phyloP scores from a whole-genome alignment of 306 rosid genomes.

The Vachellia collinsii region DNA sequence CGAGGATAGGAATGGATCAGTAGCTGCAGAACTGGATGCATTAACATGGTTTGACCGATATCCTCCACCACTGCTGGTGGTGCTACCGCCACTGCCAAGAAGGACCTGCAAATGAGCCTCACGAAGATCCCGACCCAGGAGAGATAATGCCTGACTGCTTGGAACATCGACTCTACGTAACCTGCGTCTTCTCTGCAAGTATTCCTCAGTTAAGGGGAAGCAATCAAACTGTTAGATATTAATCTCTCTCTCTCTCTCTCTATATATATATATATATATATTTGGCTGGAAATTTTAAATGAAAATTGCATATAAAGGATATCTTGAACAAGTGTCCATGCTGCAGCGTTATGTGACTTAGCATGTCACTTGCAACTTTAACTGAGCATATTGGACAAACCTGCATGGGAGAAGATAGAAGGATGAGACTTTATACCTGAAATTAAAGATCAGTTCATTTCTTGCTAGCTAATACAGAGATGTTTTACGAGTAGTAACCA shows the following conservation, averaged over 20 bases:
- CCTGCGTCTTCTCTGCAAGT: conserved; percentile 92
- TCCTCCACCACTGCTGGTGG: conserved; percentile 41
- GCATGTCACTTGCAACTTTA: conserved; percentile 85
- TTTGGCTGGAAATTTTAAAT: background rate
- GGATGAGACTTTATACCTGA: conserved; percentile 36
- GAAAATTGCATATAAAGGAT: conserved; percentile 56
- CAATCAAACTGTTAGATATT: conserved; percentile 3
- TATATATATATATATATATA: no score
- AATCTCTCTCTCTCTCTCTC: no score
- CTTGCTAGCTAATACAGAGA: background rate
- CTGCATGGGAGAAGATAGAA: conserved; percentile 57
- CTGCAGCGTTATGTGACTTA: conserved; percentile 88
- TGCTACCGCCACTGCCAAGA: conserved; percentile 45
- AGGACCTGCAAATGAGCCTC: conserved; percentile 98
- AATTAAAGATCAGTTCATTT: conserved; percentile 29
- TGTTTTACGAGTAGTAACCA: conserved; percentile 9
- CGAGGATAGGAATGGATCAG: conserved; percentile 89
- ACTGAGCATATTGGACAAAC: conserved; percentile 93
- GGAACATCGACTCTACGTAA: conserved; percentile 85
- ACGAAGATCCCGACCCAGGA: conserved; percentile 92
- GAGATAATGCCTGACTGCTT: conserved; percentile 63
- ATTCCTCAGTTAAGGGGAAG: conserved; percentile 65
- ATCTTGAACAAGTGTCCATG: conserved; percentile 95
- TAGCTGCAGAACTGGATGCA: conserved; percentile 55
- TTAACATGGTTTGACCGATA: conserved; percentile 63